Evolutionary conservation across 2,329 filamentous ascomycete genomes (phyloP).

Genomic region (Leptographium wingfieldii): DNA sequence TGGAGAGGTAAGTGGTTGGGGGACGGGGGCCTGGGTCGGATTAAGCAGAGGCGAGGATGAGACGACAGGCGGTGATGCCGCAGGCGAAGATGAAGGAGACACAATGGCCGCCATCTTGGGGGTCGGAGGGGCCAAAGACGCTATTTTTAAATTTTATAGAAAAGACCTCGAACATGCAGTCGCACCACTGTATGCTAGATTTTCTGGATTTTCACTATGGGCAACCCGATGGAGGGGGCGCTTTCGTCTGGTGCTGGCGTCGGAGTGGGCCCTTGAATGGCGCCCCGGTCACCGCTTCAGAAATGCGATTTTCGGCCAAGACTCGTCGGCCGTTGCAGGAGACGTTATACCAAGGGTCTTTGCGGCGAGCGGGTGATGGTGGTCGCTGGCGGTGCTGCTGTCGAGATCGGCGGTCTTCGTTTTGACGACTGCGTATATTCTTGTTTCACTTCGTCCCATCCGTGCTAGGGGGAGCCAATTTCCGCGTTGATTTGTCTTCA

Average conservation of each 20-base stretch:
- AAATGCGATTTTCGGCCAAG: background rate
- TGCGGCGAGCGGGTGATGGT: background rate
- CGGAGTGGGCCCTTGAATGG: conserved; percentile 9
- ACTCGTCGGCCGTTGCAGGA: background rate
- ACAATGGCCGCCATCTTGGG: conserved; percentile 37
- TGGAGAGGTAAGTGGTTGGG: conserved; percentile 45
- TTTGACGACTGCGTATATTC: background rate
- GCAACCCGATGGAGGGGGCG: background rate
- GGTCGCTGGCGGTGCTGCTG: background rate
- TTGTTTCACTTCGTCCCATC: background rate
- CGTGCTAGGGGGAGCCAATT: background rate
- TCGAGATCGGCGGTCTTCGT: background rate
- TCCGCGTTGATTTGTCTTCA: background rate
- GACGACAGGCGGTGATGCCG: conserved; percentile 38
- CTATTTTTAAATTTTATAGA: conserved; percentile 6
- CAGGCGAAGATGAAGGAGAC: conserved; percentile 40
- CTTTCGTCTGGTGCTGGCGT: conserved; percentile 2
- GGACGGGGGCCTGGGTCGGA: conserved; percentile 40
- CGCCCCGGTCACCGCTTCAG: conserved; percentile 8
- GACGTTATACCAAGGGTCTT: background rate
- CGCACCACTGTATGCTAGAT: background rate
- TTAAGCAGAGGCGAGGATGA: conserved; percentile 24
- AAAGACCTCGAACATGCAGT: background rate
- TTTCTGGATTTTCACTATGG: background rate
- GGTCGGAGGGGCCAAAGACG: conserved; percentile 7